Conservation (phyloP, 768 basidiomycete species). For the Tulasnella sp. region DNA sequence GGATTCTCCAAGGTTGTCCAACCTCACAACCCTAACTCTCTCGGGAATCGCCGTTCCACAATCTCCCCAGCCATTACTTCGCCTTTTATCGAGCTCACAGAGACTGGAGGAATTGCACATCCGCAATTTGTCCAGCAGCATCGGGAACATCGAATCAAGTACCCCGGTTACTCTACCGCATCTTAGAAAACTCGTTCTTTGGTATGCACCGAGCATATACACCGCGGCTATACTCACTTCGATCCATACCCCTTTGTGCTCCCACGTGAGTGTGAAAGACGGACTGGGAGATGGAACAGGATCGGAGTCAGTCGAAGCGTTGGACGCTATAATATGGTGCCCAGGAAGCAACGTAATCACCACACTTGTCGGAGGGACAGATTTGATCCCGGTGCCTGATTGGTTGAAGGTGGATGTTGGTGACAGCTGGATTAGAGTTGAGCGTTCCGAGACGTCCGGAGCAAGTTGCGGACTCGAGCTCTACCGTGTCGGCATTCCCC, state of each 20-base stretch:
- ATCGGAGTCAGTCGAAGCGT: background rate
- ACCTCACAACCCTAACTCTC: background rate
- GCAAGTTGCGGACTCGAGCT: background rate
- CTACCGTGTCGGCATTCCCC: background rate
- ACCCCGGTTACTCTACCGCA: background rate
- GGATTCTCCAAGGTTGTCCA: background rate
- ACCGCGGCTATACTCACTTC: background rate
- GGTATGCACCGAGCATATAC: background rate
- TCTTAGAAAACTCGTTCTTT: background rate
- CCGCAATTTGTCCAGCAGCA: too few species aligned
- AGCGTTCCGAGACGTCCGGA: background rate
- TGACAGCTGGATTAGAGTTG: background rate
- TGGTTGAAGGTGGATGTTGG: background rate
- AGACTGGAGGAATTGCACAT: background rate
- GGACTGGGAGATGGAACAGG: background rate
- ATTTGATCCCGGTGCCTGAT: too few species aligned
- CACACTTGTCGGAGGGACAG: background rate
- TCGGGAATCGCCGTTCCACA: background rate
- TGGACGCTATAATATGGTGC: background rate
- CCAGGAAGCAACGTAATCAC: background rate
- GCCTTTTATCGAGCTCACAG: background rate
- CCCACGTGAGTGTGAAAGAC: background rate
- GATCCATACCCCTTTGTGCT: background rate
- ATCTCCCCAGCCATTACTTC: background rate
- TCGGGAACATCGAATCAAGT: background rate